Evolutionary conservation across 192 early-diverging fungal species (phyloP), one percentile per base, ranked within the genome.

Genomic region (Martensiomyces pterosporus): DNA sequence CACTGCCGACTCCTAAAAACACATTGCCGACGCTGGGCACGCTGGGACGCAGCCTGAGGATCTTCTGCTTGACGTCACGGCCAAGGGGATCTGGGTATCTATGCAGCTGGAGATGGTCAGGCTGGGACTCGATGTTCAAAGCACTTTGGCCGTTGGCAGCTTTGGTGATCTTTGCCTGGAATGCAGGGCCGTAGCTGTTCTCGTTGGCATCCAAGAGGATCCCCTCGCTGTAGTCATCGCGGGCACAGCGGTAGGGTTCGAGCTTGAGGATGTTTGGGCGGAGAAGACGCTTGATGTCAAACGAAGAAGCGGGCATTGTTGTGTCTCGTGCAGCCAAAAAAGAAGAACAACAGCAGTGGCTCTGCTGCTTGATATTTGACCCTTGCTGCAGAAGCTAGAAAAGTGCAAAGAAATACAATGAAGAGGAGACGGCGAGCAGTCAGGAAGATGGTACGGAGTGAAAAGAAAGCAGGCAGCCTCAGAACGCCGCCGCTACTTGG

Each of bases 141-240:
- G 42, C 27, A 7, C 75, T 43, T 62, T 57, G 8, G 40, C 64
- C 26, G 36, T 23, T 27, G 47, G 48, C 32, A 42, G 37, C 34
- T 16, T 49, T 34, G 58, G 43, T 26, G 77, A 74, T 34, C 75
- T 70, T 39, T 7, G 49, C 41, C 33, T 61, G 52, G 47, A 70
- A 57, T 18, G 56, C 68, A 0, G 85, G 73, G 0, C 97, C 97
- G 62, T 86, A 91, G 45, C 90, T 82, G 79, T 99, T 99, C 65
- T 99, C 95, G 64, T 99, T 99, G 24, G 97, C 95, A 58, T 99
- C 95, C n/a, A 99, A 82, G 12, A 99, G 74, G 39, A 99, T 88
- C 19, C 97, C 97, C 7, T 69, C 63, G 42, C 78, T 85, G 66
- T 92, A 99, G 74, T 99, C 97, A 62, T 99, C 97, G 49, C 97